These are phyloP conservation scores for Globisporangium camurandrum DNA, from an alignment of 352 stramenopile species.

Conservation along the genomic window DNA sequence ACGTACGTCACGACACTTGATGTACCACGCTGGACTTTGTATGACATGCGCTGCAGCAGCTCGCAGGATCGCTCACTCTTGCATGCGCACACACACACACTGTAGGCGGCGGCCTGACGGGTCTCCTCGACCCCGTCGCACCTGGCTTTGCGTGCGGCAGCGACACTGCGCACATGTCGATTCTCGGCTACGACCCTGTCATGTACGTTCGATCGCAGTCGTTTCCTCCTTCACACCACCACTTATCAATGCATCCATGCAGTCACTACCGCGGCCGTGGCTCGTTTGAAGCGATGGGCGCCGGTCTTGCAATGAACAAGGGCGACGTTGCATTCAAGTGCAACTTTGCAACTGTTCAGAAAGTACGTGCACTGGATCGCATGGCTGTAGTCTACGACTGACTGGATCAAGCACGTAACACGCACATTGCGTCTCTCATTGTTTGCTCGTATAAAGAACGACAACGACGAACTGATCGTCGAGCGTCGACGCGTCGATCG, in stretches of 20 bases:
- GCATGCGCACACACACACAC: neutral
- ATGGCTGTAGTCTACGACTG: no score
- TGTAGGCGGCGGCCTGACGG: slow-evolving; percentile 64
- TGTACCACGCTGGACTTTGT: neutral
- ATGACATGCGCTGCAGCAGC: slow-evolving; percentile 3
- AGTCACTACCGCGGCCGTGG: slow-evolving; percentile 81
- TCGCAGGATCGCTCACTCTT: no score
- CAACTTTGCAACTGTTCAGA: slow-evolving; percentile 78
- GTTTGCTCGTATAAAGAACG: slow-evolving; percentile 31
- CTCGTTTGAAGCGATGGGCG: slow-evolving; percentile 86
- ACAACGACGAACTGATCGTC: slow-evolving; percentile 58
- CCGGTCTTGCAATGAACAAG: slow-evolving; percentile 73
- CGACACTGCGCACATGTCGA: slow-evolving; percentile 87
- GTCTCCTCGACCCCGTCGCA: slow-evolving; percentile 79
- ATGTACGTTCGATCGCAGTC: slow-evolving; percentile 28
- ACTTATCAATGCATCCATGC: neutral
- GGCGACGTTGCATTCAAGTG: slow-evolving; percentile 87
- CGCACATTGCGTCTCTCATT: no score
- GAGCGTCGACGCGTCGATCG: slow-evolving; percentile 70
- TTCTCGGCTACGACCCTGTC: slow-evolving; percentile 82
- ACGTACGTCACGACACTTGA: slow-evolving; percentile 23
- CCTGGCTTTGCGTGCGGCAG: slow-evolving; percentile 80
- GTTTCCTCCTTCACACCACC: neutral
- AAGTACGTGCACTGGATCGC: slow-evolving; percentile 23
- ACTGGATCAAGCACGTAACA: neutral